A percentile compares a stretch with the other conserved stretches of the same genome.
Conservation (phyloP, 441 rosid genomes). For the Theobroma grandiflorum region DNA sequence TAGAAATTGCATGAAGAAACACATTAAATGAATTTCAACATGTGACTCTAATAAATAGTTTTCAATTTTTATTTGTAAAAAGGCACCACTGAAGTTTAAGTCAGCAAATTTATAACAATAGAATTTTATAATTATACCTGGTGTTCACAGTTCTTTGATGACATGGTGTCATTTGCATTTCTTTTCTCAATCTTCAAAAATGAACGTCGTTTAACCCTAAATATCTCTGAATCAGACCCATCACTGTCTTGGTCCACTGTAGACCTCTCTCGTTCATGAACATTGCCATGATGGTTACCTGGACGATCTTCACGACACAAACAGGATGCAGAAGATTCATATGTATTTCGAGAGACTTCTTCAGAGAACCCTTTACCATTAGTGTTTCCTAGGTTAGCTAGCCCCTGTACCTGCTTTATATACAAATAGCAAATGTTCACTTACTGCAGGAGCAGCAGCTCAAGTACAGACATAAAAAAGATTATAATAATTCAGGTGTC, state of each 20-base stretch:
- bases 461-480: background rate
- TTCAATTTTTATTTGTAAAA: background rate
- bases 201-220: slow-evolving; percentile 93
- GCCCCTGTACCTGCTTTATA: slow-evolving; percentile 50
- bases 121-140: slow-evolving; percentile 51
- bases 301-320: slow-evolving; percentile 46
- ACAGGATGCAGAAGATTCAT: slow-evolving; percentile 46
- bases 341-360: slow-evolving; percentile 47
- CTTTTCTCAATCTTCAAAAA: slow-evolving; percentile 66
- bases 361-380: slow-evolving; percentile 45
- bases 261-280: slow-evolving; percentile 39
- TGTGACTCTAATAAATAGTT: background rate
- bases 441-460: slow-evolving; percentile 15
- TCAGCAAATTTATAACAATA: slow-evolving; percentile 1
- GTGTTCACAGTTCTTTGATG: slow-evolving; percentile 51
- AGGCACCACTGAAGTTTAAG: background rate
- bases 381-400: slow-evolving; percentile 46
- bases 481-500: background rate
- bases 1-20: background rate
- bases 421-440: slow-evolving; percentile 1
- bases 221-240: slow-evolving; percentile 85
- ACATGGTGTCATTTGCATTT: slow-evolving; percentile 42
- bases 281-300: slow-evolving; percentile 35
- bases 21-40: background rate
- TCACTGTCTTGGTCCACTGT: slow-evolving; percentile 62